These are phyloP conservation scores for Crucibulum laeve DNA, from an alignment of 768 basidiomycete genomes.

Conservation along the genomic window DNA sequence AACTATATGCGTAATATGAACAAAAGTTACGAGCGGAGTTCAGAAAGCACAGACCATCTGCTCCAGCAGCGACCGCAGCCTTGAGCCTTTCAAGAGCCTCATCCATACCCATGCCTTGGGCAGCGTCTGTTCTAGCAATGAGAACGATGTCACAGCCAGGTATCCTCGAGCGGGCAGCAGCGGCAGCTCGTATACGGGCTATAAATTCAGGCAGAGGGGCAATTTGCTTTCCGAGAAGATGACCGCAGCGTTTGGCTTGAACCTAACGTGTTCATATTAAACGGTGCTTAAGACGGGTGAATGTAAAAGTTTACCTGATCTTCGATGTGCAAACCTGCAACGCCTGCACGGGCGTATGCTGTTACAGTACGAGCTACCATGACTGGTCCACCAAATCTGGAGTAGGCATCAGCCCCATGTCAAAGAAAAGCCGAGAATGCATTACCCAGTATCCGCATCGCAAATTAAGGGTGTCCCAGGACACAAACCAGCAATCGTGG, in stretches of 20 bases:
- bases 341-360: constrained; percentile 43
- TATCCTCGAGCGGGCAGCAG: constrained; percentile 40
- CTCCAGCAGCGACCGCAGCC: constrained; percentile 36
- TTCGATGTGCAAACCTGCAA: constrained; percentile 52
- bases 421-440: not conserved
- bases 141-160: constrained; percentile 46
- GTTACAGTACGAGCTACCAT: constrained; percentile 52
- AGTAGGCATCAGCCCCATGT: not conserved
- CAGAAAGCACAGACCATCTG: constrained; percentile 33
- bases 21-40: not conserved
- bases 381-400: constrained; percentile 48
- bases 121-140: constrained; percentile 49
- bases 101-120: constrained; percentile 47
- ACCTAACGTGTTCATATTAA: constrained; percentile 7
- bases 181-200: constrained; percentile 49
- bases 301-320: constrained; percentile 36
- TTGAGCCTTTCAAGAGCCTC: constrained; percentile 43
- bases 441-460: constrained; percentile 52
- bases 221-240: constrained; percentile 50
- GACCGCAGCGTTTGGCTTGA: constrained; percentile 52
- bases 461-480: constrained; percentile 47
- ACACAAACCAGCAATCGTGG: constrained; percentile 44
- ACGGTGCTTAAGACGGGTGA: not conserved
- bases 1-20: constrained; percentile 25
- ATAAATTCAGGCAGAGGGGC: constrained; percentile 45